Evolutionary conservation across 2,329 filamentous ascomycete genomes (phyloP).

Genomic region (Talaromyces sp.): DNA sequence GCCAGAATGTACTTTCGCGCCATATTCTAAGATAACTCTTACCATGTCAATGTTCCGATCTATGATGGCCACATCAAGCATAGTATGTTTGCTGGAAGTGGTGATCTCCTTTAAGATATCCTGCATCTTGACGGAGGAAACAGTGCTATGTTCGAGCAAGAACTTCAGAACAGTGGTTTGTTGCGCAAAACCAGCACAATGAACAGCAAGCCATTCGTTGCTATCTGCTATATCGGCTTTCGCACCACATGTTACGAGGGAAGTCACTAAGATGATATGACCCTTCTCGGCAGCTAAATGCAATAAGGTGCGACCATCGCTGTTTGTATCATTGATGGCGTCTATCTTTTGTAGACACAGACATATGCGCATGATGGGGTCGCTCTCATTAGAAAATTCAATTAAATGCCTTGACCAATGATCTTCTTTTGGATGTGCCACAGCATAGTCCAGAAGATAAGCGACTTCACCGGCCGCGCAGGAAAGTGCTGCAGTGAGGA

Average conservation of each 20-base stretch:
- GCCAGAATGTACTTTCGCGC: not conserved
- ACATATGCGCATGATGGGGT: not conserved
- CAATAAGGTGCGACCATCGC: not conserved
- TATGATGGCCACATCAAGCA: not conserved
- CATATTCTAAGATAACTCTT: not conserved
- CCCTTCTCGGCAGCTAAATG: not conserved
- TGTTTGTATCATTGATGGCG: not conserved
- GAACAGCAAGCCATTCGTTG: not conserved
- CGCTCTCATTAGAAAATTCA: not conserved
- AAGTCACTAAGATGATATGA: not conserved
- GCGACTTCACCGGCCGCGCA: not conserved
- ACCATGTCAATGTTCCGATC: not conserved
- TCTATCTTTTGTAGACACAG: not conserved
- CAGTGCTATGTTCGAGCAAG: not conserved
- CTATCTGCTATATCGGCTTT: not conserved
- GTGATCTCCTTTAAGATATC: not conserved
- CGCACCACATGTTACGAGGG: not conserved
- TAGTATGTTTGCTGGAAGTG: not conserved
- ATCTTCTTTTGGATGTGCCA: not conserved
- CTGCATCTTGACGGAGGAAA: not conserved
- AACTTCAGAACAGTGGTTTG: not conserved
- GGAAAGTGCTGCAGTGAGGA: not conserved
- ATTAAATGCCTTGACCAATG: not conserved
- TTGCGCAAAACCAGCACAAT: not conserved
- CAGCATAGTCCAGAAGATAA: not conserved